Conservation (phyloP, 2,329 filamentous ascomycete genomes). For the Ophiostoma piceae region DNA sequence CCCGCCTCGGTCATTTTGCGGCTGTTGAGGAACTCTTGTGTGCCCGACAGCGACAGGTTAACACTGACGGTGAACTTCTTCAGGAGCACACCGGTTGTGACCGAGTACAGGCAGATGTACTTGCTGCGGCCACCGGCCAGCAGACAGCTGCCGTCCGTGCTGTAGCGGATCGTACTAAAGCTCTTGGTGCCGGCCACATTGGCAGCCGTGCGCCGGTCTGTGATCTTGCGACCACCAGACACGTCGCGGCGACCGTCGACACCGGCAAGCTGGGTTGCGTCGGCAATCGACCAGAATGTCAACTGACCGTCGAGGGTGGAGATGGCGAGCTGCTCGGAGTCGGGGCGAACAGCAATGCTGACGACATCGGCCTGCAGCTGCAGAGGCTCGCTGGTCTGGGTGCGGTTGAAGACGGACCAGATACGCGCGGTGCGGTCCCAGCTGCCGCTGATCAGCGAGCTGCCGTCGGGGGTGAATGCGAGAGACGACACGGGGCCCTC, state of each 20-base stretch:
- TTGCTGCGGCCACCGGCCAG: constrained; percentile 95
- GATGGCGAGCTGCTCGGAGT: constrained; percentile 84
- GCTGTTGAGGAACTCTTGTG: constrained; percentile 95
- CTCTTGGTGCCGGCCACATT: constrained; percentile 86
- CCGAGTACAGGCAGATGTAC: constrained; percentile 97
- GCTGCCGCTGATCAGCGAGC: constrained; percentile 79
- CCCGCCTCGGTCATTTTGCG: constrained; percentile 86
- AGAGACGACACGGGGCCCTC: constrained; percentile 88
- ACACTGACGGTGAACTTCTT: constrained; percentile 95
- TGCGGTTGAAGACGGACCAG: constrained; percentile 91
- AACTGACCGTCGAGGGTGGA: constrained; percentile 91
- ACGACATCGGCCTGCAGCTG: constrained; percentile 89
- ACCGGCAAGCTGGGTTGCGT: constrained; percentile 78
- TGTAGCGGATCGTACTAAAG: constrained; percentile 84
- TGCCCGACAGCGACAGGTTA: constrained; percentile 92
- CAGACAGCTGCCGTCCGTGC: constrained; percentile 83
- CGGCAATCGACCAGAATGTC: constrained; percentile 88
- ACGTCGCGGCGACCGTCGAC: constrained; percentile 88
- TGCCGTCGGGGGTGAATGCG: constrained; percentile 81
- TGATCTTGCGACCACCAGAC: constrained; percentile 82
- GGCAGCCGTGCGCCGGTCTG: constrained; percentile 83
- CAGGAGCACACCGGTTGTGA: constrained; percentile 80
- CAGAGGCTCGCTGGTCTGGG: constrained; percentile 89
- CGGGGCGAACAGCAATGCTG: constrained; percentile 78
- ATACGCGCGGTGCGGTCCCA: constrained; percentile 96